These are phyloP conservation scores for Rosa hybrid DNA, from an alignment of 331 rosid species.

Conservation along the genomic window DNA sequence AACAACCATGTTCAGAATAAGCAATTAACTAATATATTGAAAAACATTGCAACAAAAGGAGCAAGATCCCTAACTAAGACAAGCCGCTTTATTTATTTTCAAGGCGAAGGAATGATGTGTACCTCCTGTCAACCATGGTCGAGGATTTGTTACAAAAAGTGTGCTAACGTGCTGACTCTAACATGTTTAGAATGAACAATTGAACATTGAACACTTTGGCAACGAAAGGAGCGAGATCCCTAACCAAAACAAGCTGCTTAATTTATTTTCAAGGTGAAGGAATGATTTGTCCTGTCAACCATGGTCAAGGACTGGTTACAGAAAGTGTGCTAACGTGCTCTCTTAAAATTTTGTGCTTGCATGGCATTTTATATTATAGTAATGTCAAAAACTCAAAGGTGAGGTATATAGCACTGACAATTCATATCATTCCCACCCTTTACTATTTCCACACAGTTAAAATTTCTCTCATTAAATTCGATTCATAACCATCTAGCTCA, in stretches of 20 bases:
- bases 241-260: background rate
- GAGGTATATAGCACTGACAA: conserved; percentile 2
- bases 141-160: background rate
- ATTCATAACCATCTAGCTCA: background rate
- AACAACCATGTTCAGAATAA: background rate
- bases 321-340: background rate
- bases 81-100: conserved; percentile 1
- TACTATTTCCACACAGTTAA: background rate
- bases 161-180: background rate
- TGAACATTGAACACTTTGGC: background rate
- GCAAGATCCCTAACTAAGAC: background rate
- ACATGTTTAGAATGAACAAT: background rate
- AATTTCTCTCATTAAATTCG: background rate
- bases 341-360: background rate
- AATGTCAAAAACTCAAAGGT: background rate
- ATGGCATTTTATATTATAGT: background rate
- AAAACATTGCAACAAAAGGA: background rate
- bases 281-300: background rate
- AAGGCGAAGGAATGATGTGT: background rate
- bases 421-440: background rate
- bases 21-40: background rate
- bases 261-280: background rate
- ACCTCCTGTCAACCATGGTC: background rate
- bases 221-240: background rate
- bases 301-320: too few relatives aligned